A percentile compares a stretch with the other conserved stretches of the same genome.
These are phyloP conservation scores for Carpinus viminea DNA, from an alignment of 306 rosid genomes.

Conservation along the genomic window DNA sequence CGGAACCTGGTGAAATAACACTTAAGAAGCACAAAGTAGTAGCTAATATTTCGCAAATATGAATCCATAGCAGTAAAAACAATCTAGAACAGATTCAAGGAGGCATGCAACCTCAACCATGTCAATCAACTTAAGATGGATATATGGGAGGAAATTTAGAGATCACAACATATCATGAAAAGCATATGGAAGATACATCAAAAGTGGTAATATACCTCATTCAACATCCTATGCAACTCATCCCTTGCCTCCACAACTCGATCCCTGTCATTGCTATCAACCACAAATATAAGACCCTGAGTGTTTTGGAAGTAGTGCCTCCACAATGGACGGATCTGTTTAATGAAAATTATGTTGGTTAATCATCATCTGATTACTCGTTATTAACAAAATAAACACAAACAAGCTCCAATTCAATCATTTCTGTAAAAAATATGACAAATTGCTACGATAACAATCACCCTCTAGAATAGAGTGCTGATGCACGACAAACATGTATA, in stretches of 20 bases:
- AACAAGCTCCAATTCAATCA: not conserved
- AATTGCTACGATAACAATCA: not conserved
- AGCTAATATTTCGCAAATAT: not conserved
- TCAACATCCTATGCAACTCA: slow-evolving; percentile 98
- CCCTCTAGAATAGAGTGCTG: not conserved
- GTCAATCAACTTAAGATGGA: too few species aligned
- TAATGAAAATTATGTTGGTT: slow-evolving; percentile 23
- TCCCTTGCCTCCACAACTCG: slow-evolving; percentile 97
- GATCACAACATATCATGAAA: slow-evolving; percentile 5
- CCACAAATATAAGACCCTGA: slow-evolving; percentile 96
- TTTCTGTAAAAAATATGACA: not conserved
- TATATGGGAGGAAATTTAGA: not conserved
- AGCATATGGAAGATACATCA: slow-evolving; percentile 3
- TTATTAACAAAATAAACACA: not conserved
- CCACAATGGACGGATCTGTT: slow-evolving; percentile 95
- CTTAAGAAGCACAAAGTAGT: not conserved
- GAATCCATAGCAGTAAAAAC: not conserved
- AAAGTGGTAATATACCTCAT: slow-evolving; percentile 59
- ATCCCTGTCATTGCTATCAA: slow-evolving; percentile 96
- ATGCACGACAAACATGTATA: not conserved
- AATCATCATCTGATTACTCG: not conserved
- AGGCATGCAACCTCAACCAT: not conserved
- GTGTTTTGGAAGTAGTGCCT: slow-evolving; percentile 99
- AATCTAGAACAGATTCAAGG: not conserved
- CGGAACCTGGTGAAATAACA: not conserved